Conservation (phyloP, 2,329 filamentous ascomycete genomes). For the Fusarium virguliforme region DNA sequence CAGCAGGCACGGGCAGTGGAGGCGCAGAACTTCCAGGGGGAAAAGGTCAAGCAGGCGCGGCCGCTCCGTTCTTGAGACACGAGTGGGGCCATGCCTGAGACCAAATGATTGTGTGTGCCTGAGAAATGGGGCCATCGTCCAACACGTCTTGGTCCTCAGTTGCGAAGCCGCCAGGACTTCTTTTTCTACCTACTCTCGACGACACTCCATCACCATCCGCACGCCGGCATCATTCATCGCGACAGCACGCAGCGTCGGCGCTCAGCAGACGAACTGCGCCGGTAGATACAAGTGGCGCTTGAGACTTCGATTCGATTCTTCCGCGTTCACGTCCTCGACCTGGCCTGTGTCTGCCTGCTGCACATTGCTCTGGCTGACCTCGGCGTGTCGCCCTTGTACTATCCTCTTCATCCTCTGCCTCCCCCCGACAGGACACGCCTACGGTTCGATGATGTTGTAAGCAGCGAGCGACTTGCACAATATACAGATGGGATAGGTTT, state of each 20-base stretch:
- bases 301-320: conserved; percentile 37
- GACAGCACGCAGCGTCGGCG: conserved; percentile 47
- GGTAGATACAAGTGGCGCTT: conserved; percentile 45
- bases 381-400: conserved; percentile 44
- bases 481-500: conserved; percentile 50
- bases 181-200: conserved; percentile 54
- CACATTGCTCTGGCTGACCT: conserved; percentile 35
- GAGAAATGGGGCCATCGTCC: conserved; percentile 52
- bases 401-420: conserved; percentile 45
- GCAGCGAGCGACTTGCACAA: conserved; percentile 51
- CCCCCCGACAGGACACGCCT: conserved; percentile 47
- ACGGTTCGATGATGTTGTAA: conserved; percentile 55
- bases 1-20: conserved; percentile 19
- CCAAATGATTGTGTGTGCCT: conserved; percentile 51
- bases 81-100: conserved; percentile 36
- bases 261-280: conserved; percentile 43
- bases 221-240: conserved; percentile 49
- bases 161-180: conserved; percentile 50
- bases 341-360: conserved; percentile 27
- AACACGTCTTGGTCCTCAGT: conserved; percentile 45
- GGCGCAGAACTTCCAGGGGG: conserved; percentile 31
- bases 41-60: conserved; percentile 19
- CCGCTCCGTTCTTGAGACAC: conserved; percentile 21
- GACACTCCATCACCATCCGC: conserved; percentile 53
- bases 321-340: conserved; percentile 36